Evolutionary conservation across 768 basidiomycete species (phyloP).

Genomic region (Fistulinella prunicolor): DNA sequence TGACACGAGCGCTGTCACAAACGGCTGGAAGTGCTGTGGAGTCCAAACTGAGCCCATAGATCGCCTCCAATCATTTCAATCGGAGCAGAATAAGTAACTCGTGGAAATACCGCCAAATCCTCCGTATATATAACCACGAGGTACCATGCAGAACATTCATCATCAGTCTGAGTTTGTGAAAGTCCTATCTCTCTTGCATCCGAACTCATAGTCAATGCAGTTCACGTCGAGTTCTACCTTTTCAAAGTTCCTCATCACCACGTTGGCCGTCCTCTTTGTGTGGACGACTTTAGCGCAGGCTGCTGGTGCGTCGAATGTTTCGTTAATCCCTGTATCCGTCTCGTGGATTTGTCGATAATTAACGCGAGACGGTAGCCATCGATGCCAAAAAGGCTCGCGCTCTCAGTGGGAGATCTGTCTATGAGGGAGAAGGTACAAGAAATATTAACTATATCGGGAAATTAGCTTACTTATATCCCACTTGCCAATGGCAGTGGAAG

Average conservation of each 20-base stretch:
- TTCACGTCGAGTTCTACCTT: no score
- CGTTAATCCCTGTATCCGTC: not conserved
- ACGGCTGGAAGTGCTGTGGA: no score
- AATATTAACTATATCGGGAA: not conserved
- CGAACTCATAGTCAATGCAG: no score
- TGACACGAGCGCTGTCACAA: not conserved
- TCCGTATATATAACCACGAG: not conserved
- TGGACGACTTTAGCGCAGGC: slow-evolving; percentile 8
- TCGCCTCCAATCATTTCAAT: not conserved
- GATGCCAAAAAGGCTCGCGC: no score
- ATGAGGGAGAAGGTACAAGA: not conserved
- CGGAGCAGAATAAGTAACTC: not conserved
- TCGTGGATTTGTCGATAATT: no score
- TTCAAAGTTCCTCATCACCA: not conserved
- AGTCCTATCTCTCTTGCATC: slow-evolving; percentile 10
- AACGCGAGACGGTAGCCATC: no score
- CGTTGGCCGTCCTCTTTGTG: not conserved
- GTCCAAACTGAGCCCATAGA: not conserved
- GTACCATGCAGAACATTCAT: not conserved
- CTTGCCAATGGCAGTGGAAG: not conserved
- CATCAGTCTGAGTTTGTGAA: no score
- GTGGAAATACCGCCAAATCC: not conserved
- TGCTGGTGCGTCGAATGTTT: slow-evolving; percentile 7
- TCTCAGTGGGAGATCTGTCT: no score
- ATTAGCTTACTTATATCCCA: not conserved